A percentile compares a stretch with the other conserved stretches of the same genome.
Conservation (phyloP, 2,329 filamentous ascomycete genomes). For the Aureobasidium sp. region DNA sequence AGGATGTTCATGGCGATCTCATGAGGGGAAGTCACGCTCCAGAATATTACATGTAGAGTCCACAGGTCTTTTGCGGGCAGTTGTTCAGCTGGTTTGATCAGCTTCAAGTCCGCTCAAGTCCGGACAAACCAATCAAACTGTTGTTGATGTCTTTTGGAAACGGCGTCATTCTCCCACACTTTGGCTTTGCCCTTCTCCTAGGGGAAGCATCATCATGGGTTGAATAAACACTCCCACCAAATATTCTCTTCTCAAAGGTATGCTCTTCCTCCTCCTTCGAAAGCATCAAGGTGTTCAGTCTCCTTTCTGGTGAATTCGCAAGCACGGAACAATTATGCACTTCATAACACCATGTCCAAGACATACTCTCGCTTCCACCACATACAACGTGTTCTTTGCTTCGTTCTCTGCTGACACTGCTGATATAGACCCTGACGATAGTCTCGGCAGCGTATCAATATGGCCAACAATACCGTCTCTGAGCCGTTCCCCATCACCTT, state of each 20-base stretch:
- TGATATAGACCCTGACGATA: conserved; percentile 48
- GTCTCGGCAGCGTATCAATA: conserved; percentile 17
- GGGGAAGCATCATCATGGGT: conserved; percentile 13
- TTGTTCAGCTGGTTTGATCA: not conserved
- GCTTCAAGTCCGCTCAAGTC: not conserved
- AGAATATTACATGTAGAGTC: not conserved
- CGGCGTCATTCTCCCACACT: conserved; percentile 6
- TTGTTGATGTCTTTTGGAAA: not conserved
- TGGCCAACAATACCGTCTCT: conserved; percentile 30
- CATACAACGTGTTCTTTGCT: not conserved
- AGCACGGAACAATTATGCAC: conserved; percentile 36
- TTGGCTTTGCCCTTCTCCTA: not conserved
- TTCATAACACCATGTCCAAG: conserved; percentile 23
- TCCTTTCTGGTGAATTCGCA: conserved; percentile 44
- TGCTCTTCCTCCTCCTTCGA: conserved; percentile 43
- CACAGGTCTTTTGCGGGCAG: not conserved
- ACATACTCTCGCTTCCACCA: not conserved
- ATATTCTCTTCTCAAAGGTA: conserved; percentile 4
- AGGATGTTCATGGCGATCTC: conserved; percentile 8
- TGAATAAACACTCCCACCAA: conserved; percentile 13
- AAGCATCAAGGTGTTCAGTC: conserved; percentile 39
- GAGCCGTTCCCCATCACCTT: conserved; percentile 71
- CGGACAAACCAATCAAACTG: conserved; percentile 11
- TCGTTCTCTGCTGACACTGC: conserved; percentile 35
- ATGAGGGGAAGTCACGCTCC: not conserved